Conservation (phyloP, 805 yeast species). For the Starmerella apis region DNA sequence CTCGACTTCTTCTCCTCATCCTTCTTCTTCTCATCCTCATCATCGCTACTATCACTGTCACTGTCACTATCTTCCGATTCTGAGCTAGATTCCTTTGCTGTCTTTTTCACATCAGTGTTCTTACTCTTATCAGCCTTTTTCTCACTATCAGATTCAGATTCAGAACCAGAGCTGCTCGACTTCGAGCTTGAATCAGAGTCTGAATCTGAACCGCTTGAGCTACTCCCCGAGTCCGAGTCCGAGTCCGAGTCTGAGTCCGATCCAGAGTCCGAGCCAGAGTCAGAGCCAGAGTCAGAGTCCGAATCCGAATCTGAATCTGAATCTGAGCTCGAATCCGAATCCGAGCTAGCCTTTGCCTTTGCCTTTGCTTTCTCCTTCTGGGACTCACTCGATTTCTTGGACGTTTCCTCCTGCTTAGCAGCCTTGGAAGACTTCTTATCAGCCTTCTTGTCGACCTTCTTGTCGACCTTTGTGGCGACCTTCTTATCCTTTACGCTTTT, state of each 20-base stretch:
- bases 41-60: not conserved
- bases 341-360: conserved; percentile 10
- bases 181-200: conserved; percentile 28
- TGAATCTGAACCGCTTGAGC: conserved; percentile 30
- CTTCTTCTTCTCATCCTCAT: conserved; percentile 22
- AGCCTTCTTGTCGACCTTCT: conserved; percentile 16
- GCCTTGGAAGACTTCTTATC: conserved; percentile 11
- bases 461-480: conserved; percentile 15
- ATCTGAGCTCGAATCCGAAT: conserved; percentile 25
- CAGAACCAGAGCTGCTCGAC: conserved; percentile 9
- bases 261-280: conserved; percentile 27
- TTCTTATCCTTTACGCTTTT: conserved; percentile 16
- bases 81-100: conserved; percentile 21
- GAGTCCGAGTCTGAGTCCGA: conserved; percentile 23
- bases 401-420: conserved; percentile 17
- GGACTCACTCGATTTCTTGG: conserved; percentile 13
- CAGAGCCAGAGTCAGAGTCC: conserved; percentile 29
- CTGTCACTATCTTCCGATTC: not conserved
- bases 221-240: conserved; percentile 17
- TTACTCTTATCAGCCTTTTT: not conserved
- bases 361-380: conserved; percentile 2
- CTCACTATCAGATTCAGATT: conserved; percentile 12
- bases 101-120: conserved; percentile 6
- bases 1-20: conserved; percentile 27
- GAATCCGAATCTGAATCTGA: conserved; percentile 20